Evolutionary conservation across 2,329 filamentous ascomycete species (phyloP).

Genomic region (Capronia epimyces): DNA sequence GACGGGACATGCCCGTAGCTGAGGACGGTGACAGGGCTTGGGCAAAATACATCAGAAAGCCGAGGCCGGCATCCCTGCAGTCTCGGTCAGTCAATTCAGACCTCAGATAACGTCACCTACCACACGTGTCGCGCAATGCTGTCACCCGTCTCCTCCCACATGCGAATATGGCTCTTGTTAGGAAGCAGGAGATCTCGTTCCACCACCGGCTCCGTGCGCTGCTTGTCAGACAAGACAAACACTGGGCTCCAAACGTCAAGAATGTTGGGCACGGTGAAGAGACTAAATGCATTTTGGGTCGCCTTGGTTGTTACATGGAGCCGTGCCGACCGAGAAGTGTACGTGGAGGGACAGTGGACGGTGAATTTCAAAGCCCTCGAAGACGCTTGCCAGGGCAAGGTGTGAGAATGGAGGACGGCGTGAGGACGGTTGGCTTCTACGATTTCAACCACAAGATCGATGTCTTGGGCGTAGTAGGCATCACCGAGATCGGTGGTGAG

Average conservation of each 20-base stretch:
- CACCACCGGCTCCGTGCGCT: conserved; percentile 48
- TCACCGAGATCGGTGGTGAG: conserved; percentile 66
- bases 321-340: conserved; percentile 19
- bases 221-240: conserved; percentile 38
- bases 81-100: conserved; percentile 11
- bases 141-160: conserved; percentile 67
- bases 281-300: conserved; percentile 6
- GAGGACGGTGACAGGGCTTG: conserved; percentile 36
- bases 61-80: conserved; percentile 53
- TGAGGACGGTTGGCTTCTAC: conserved; percentile 29
- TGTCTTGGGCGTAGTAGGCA: conserved; percentile 51
- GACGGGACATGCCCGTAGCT: conserved; percentile 27
- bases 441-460: conserved; percentile 34
- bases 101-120: conserved; percentile 37
- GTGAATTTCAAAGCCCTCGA: conserved; percentile 42
- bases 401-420: conserved; percentile 39
- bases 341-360: conserved; percentile 33
- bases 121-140: conserved; percentile 68
- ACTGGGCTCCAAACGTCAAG: conserved; percentile 54
- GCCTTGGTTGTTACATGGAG: conserved; percentile 26
- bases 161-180: conserved; percentile 39
- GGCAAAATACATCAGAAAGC: conserved; percentile 51
- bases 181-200: conserved; percentile 50
- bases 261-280: conserved; percentile 39
- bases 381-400: conserved; percentile 41